A percentile compares a stretch with the other conserved stretches of the same genome.
phyloP scores from a whole-genome alignment of 441 rosid genomes.

The Biscutella auriculata region DNA sequence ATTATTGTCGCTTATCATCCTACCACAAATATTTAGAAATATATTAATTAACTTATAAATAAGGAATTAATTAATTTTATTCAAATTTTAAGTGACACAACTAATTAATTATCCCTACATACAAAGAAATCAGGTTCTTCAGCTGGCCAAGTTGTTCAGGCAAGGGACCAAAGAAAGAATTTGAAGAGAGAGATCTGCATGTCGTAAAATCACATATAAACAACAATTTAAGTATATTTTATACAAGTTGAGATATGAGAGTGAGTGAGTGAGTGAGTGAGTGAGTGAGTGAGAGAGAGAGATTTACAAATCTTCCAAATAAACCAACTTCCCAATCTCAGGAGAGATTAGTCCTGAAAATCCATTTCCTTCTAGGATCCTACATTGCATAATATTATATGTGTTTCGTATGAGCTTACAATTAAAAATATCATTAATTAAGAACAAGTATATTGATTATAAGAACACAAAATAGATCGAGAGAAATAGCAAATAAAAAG shows the following conservation, averaged over 20 bases:
- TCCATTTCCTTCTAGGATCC: constrained; percentile 77
- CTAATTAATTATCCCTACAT: too few relatives aligned
- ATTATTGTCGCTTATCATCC: constrained; percentile 70
- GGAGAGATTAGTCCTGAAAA: constrained; percentile 68
- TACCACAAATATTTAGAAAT: constrained; percentile 16
- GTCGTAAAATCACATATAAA: too few relatives aligned
- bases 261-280: too few relatives aligned
- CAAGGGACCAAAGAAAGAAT: constrained; percentile 55
- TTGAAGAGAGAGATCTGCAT: constrained; percentile 37
- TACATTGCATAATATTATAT: constrained; percentile 19
- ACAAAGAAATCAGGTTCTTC: constrained; percentile 54
- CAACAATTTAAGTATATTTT: too few relatives aligned
- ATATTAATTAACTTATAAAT: too few relatives aligned
- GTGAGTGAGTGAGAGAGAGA: neutral
- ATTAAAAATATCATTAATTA: too few relatives aligned
- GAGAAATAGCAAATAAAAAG: neutral
- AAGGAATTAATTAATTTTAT: too few relatives aligned
- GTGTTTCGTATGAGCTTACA: too few relatives aligned
- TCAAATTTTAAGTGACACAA: too few relatives aligned
- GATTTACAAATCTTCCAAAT: constrained; percentile 57
- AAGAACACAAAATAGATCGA: too few relatives aligned
- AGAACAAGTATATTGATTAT: too few relatives aligned
- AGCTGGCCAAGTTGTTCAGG: constrained; percentile 40
- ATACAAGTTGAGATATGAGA: too few relatives aligned
- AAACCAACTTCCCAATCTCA: constrained; percentile 46